Conservation (phyloP, 352 stramenopile genomes). For the Sclerospora graminicola region DNA sequence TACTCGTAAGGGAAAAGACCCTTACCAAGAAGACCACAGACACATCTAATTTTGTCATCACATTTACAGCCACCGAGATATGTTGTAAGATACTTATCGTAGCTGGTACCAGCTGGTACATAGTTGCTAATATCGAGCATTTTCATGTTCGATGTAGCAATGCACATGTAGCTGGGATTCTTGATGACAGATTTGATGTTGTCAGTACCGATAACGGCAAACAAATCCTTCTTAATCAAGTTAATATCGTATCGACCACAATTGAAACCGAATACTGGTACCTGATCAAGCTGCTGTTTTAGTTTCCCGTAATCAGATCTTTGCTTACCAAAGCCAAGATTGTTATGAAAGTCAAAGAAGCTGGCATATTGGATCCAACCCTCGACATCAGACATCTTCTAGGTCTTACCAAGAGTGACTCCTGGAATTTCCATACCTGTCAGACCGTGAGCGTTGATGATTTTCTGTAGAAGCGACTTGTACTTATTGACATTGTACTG, state of each 20-base stretch:
- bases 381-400: background rate
- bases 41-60: background rate
- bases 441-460: background rate
- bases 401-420: background rate
- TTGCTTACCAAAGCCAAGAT: too few species aligned
- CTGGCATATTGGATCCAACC: background rate
- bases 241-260: background rate
- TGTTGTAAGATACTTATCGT: background rate
- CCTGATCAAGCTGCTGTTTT: too few species aligned
- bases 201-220: background rate
- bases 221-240: background rate
- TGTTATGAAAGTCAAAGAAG: background rate
- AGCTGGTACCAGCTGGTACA: background rate
- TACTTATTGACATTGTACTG: background rate
- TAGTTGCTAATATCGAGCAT: background rate
- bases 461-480: too few species aligned
- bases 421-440: slow-evolving; percentile 1
- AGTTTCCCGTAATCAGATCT: too few species aligned
- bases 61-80: background rate
- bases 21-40: background rate
- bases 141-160: background rate
- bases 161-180: background rate
- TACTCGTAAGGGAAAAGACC: background rate
- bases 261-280: background rate
- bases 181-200: background rate